A percentile compares a stretch with the other conserved stretches of the same genome.
Evolutionary conservation across 768 basidiomycete species (phyloP).

Genomic region (Mycena venus): DNA sequence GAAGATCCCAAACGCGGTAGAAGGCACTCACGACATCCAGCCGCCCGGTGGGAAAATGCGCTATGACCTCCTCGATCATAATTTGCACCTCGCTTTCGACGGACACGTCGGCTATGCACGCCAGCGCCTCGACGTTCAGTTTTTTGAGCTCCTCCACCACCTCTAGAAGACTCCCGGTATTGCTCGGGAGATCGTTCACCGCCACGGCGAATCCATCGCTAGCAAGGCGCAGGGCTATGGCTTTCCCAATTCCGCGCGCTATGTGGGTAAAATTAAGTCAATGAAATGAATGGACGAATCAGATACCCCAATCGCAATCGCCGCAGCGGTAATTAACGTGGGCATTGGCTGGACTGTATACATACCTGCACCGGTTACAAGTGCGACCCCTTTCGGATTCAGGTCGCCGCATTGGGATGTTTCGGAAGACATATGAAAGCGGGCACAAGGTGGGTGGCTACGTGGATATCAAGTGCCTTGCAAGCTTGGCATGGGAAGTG

Average conservation of each 20-base stretch:
- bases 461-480: slow-evolving; percentile 6
- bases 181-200: slow-evolving; percentile 47
- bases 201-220: slow-evolving; percentile 53
- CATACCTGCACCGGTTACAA: slow-evolving; percentile 27
- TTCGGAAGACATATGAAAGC: neutral
- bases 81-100: slow-evolving; percentile 39
- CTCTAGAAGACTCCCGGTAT: slow-evolving; percentile 16
- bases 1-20: neutral
- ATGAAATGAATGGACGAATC: neutral
- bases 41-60: slow-evolving; percentile 23
- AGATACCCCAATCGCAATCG: neutral
- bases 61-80: slow-evolving; percentile 36
- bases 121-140: slow-evolving; percentile 16
- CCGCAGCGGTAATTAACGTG: neutral
- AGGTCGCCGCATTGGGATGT: neutral
- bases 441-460: neutral
- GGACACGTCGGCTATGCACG: slow-evolving; percentile 38
- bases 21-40: slow-evolving; percentile 34
- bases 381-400: slow-evolving; percentile 11
- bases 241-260: slow-evolving; percentile 56
- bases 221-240: slow-evolving; percentile 56
- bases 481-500: neutral
- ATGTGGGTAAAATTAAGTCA: neutral
- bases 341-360: too few relatives aligned
- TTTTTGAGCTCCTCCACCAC: slow-evolving; percentile 37